These are phyloP conservation scores for Singerocomus rubriflavus DNA, from an alignment of 1,284 basidiomycete species.

Conservation along the genomic window DNA sequence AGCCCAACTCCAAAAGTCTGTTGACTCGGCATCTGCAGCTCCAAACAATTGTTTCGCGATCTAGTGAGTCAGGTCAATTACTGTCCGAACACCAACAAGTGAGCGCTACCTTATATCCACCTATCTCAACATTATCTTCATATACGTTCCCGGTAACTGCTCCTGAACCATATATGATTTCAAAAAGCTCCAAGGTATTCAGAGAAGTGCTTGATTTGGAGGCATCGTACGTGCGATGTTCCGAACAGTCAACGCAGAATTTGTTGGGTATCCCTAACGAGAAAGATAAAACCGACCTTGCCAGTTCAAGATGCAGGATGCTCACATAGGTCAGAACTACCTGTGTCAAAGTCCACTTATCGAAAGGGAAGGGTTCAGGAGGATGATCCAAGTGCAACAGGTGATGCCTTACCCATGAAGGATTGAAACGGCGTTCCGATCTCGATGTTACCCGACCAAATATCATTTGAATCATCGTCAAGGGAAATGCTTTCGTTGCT, in stretches of 20 bases:
- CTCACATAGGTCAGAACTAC: slow-evolving; percentile 27
- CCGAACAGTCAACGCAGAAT: slow-evolving; percentile 32
- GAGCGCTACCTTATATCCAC: slow-evolving; percentile 16
- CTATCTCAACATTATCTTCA: slow-evolving; percentile 24
- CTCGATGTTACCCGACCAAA: slow-evolving; percentile 35
- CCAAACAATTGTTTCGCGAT: slow-evolving; percentile 38
- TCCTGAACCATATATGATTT: slow-evolving; percentile 34
- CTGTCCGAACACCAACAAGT: neutral
- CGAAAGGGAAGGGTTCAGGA: slow-evolving; percentile 1
- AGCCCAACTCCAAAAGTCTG: slow-evolving; percentile 27
- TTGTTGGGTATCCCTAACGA: slow-evolving; percentile 36
- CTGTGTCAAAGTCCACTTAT: slow-evolving; percentile 42
- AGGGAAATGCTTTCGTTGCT: slow-evolving; percentile 15
- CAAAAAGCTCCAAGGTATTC: neutral
- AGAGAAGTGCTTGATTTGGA: slow-evolving; percentile 23
- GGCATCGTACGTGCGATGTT: slow-evolving; percentile 33
- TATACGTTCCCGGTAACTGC: slow-evolving; percentile 20
- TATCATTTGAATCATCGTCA: slow-evolving; percentile 19
- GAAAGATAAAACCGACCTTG: neutral
- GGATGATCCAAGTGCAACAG: neutral
- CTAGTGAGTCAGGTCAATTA: slow-evolving; percentile 18
- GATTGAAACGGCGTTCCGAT: slow-evolving; percentile 39
- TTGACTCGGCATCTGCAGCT: slow-evolving; percentile 4
- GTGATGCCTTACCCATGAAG: slow-evolving; percentile 21
- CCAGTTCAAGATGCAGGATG: neutral